Base-by-base conservation (phyloP, 108 stramenopile genomes). In the Aurantiochytrium sp. region DNA sequence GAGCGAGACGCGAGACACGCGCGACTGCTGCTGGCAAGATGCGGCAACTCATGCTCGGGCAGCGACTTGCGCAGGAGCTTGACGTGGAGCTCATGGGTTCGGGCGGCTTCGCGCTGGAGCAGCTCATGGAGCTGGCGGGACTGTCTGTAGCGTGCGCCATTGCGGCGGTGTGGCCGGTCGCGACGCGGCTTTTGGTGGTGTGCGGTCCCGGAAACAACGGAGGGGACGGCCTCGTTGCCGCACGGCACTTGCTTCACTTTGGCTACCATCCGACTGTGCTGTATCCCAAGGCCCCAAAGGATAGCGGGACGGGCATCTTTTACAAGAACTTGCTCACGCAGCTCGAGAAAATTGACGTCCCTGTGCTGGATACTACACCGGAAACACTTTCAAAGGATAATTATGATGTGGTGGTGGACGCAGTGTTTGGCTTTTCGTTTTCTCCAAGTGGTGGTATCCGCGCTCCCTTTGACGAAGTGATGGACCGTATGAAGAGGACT, bases 71-170 rank as follows among this genome's bases (percentile, higher is more conserved):
- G 94, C 95, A 83, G n/a, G 95, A 92, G 5, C 83, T 99, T 16
- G 99, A 99, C 93, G 95, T 44, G 21, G 96, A 98, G 90, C 95
- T 98, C 44, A 98, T 99, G 98, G 90, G 95, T 0, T 93, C 92
- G 5, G 97, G 97, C 8, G 98, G 98, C 1, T 99, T 97, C 90
- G 92, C 94, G 4, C 88, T 99, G 57, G 97, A 98, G 83, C 98
- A 98, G 92, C 95, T 99, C n/a, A 99, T 99, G 99, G 99, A 99
- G 94, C 93, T 99, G 53, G 99, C 99, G 0, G 99, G 99, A 6
- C 89, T 98, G 18, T 88, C 96, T 28, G 97, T 98, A 21, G 98
- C 99, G 2, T 95, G 96, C 87, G 97, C 97, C 21, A 94, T 97
- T 49, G 88, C 53, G 44, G 88, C 58, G 6, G 28, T 58, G 23